A percentile compares a stretch with the other conserved stretches of the same genome.
These are phyloP conservation scores for Leccinellum albellum DNA, from an alignment of 768 basidiomycete species.

Conservation along the genomic window DNA sequence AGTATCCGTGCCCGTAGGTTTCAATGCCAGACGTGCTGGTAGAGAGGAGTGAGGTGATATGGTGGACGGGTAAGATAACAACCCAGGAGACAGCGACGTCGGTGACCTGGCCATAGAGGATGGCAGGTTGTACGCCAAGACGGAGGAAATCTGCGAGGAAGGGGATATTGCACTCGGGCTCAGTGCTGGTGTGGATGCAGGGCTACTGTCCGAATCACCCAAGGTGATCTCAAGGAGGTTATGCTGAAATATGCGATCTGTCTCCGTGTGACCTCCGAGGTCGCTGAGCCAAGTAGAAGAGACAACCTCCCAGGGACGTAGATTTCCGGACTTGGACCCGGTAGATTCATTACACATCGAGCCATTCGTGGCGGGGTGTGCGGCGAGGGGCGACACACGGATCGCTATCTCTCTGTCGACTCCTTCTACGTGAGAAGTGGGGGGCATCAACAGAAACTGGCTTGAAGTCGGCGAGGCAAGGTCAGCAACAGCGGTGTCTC, in stretches of 20 bases:
- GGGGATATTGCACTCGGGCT: constrained; percentile 22
- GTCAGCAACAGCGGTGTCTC: constrained; percentile 6
- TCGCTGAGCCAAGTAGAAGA: constrained; percentile 31
- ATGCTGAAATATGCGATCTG: constrained; percentile 29
- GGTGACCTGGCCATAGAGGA: constrained; percentile 16
- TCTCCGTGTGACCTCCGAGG: constrained; percentile 30
- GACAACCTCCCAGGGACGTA: constrained; percentile 17
- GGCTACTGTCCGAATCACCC: constrained; percentile 17
- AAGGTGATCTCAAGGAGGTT: constrained; percentile 16
- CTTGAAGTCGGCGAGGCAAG: constrained; percentile 28
- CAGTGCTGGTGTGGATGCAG: constrained; percentile 23
- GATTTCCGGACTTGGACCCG: constrained; percentile 13
- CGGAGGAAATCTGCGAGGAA: constrained; percentile 15
- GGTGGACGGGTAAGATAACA: constrained; percentile 8
- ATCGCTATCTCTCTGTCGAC: constrained; percentile 7
- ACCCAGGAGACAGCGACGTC: constrained; percentile 9
- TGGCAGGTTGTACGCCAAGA: constrained; percentile 11
- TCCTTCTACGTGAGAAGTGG: constrained; percentile 17
- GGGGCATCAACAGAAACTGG: constrained; percentile 26
- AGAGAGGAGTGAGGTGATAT: constrained; percentile 15
- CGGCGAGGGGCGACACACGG: constrained; percentile 11
- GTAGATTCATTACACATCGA: constrained; percentile 5
- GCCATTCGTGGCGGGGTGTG: constrained; percentile 3
- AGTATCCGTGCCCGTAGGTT: constrained; percentile 29
- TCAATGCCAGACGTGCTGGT: constrained; percentile 17